Conservation (phyloP, 208 protist species). For the Leishmania mexicana region DNA sequence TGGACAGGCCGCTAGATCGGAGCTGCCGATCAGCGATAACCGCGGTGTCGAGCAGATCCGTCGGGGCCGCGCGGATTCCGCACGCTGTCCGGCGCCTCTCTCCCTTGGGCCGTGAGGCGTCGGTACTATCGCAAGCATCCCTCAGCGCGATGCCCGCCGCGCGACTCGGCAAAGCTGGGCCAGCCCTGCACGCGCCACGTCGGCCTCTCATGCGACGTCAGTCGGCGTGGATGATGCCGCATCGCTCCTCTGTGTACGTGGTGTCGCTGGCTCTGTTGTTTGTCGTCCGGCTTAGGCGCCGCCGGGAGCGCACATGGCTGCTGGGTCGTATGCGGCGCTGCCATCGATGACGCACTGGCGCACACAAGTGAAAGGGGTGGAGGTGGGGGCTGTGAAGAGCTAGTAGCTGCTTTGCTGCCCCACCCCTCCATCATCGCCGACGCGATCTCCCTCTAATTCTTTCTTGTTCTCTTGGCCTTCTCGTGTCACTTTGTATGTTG, state of each 20-base stretch:
- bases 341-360: not conserved
- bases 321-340: not conserved
- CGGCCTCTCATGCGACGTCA: not conserved
- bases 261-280: conserved; percentile 10
- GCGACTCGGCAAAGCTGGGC: not conserved
- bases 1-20: not conserved
- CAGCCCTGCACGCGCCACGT: not conserved
- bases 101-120: not conserved
- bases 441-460: not conserved
- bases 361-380: not conserved
- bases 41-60: not conserved
- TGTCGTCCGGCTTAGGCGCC: conserved; percentile 13
- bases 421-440: not conserved
- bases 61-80: not conserved
- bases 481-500: not conserved
- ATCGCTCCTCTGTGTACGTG: not conserved
- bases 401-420: not conserved
- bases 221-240: not conserved
- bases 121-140: not conserved
- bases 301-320: conserved; percentile 11
- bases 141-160: not conserved
- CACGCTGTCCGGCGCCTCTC: not conserved
- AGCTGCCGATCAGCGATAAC: not conserved
- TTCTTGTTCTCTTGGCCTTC: not conserved
- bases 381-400: not conserved